A percentile compares a stretch with the other conserved stretches of the same genome.
phyloP scores from a whole-genome alignment of 177 flowering plant species.

The Vitis hybrid region DNA sequence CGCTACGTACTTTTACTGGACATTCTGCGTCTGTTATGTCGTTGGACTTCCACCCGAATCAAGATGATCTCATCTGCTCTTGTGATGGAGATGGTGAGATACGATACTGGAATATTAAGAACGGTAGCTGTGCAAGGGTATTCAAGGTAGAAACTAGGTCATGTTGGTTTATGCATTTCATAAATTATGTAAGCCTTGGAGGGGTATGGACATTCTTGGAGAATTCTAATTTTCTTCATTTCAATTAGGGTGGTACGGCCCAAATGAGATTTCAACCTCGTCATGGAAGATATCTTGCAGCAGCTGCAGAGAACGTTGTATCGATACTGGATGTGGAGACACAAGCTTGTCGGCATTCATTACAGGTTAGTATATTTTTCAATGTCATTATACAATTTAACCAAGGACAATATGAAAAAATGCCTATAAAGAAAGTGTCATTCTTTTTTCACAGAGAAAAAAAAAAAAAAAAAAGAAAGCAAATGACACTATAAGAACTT shows the following conservation, averaged over 20 bases:
- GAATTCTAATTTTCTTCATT: background rate
- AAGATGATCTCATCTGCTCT: conserved; percentile 49
- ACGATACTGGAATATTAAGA: conserved; percentile 51
- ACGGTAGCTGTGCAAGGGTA: conserved; percentile 42
- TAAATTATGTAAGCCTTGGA: background rate
- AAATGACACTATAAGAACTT: too few species aligned
- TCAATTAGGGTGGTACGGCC: conserved; percentile 59
- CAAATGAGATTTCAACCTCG: conserved; percentile 86
- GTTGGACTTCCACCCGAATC: conserved; percentile 48
- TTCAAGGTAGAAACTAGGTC: conserved; percentile 32
- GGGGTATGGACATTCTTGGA: background rate
- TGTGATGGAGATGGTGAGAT: conserved; percentile 56
- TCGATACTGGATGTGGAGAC: conserved; percentile 80
- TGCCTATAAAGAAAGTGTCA: too few species aligned
- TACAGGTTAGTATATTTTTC: conserved; percentile 51
- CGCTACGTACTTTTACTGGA: conserved; percentile 46
- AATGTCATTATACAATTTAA: background rate
- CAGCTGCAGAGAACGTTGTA: conserved; percentile 70
- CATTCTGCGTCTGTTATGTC: conserved; percentile 49
- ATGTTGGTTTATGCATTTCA: background rate
- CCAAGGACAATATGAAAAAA: background rate
- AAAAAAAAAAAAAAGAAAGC: too few species aligned
- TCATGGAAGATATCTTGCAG: conserved; percentile 74
- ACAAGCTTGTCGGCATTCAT: conserved; percentile 55
- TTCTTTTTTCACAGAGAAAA: too few species aligned